A percentile compares a stretch with the other conserved stretches of the same genome.
phyloP scores from a whole-genome alignment of 306 rosid genomes.

The Prunus fruticosa region DNA sequence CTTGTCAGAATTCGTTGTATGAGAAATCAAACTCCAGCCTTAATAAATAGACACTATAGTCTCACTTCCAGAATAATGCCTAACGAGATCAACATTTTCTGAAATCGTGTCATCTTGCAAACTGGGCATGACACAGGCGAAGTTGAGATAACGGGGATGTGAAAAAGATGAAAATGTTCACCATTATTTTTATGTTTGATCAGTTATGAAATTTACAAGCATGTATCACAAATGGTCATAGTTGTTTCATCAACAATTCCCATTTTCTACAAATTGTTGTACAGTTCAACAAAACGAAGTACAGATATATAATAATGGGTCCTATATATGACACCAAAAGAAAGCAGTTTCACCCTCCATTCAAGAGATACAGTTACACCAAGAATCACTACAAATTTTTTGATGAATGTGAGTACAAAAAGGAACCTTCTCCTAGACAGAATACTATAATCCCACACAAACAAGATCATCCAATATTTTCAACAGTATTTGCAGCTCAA shows the following conservation, averaged over 20 bases:
- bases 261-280: background rate
- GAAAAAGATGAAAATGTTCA: background rate
- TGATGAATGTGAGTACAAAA: background rate
- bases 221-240: background rate
- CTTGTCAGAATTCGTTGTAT: background rate
- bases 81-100: background rate
- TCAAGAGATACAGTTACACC: background rate
- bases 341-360: background rate
- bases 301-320: background rate
- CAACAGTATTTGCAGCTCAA: slow-evolving; percentile 19
- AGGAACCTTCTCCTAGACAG: background rate
- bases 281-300: background rate
- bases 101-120: background rate
- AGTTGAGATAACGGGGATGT: background rate
- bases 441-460: slow-evolving; percentile 11
- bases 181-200: background rate
- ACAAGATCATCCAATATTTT: slow-evolving; percentile 10
- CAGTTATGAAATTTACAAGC: background rate
- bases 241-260: background rate
- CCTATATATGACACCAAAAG: background rate
- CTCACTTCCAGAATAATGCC: background rate
- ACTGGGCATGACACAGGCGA: background rate
- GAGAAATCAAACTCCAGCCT: background rate
- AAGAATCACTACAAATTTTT: background rate
- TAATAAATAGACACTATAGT: background rate